Evolutionary conservation across 768 basidiomycete genomes (phyloP).

Genomic region (Sporobolomyces pararoseus): DNA sequence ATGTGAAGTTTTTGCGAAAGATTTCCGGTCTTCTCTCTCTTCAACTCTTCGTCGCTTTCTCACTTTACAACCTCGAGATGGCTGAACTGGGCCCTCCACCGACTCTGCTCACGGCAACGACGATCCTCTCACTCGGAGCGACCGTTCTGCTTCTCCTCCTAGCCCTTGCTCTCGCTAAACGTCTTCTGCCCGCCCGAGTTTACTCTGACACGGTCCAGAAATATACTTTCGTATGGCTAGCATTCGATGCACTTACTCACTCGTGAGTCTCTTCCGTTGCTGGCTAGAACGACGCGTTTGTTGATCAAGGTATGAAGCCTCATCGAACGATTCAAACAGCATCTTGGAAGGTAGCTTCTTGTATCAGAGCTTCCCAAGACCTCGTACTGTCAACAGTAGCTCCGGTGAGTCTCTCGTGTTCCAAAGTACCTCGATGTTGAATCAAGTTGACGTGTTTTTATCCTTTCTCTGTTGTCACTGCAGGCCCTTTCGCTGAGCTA

Average conservation of each 20-base stretch:
- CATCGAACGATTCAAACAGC: not conserved
- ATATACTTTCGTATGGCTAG: conserved; percentile 25
- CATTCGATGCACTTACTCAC: conserved; percentile 24
- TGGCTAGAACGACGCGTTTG: not conserved
- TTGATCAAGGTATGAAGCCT: not conserved
- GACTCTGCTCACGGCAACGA: conserved; percentile 12
- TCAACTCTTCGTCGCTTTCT: too few relatives aligned
- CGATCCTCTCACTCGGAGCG: conserved; percentile 15
- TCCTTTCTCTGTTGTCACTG: not conserved
- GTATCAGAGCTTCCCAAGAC: conserved; percentile 12
- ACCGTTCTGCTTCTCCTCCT: conserved; percentile 19
- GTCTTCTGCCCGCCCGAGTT: not conserved
- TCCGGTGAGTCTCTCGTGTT: not conserved
- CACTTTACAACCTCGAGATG: too few relatives aligned
- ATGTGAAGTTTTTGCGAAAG: too few relatives aligned
- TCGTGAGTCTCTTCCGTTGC: conserved; percentile 1
- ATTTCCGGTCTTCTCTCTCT: not conserved
- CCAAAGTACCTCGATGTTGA: not conserved
- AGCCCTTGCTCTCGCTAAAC: not conserved
- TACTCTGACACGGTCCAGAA: not conserved
- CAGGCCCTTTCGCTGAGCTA: conserved; percentile 26
- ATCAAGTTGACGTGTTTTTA: not conserved
- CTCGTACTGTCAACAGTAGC: conserved; percentile 25
- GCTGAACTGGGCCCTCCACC: conserved; percentile 2
- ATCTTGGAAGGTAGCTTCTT: conserved; percentile 27